These are phyloP conservation scores for Paecilomyces niveus DNA, from an alignment of 2,329 filamentous ascomycete species.

Conservation along the genomic window DNA sequence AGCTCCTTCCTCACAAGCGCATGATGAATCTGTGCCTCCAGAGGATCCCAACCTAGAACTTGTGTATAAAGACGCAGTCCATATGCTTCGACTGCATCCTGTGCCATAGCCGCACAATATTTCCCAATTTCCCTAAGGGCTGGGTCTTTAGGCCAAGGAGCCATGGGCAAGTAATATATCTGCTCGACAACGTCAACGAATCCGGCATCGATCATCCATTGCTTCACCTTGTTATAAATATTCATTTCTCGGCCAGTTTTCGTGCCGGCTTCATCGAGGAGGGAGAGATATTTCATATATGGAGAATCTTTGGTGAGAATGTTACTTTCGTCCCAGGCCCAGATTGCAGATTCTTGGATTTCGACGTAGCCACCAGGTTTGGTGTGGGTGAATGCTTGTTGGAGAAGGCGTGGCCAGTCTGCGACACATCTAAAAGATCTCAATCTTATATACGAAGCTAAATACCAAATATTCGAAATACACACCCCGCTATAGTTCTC, in stretches of 20 bases:
- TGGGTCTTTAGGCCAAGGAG: slow-evolving; percentile 12
- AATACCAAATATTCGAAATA: neutral
- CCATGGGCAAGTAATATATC: slow-evolving; percentile 10
- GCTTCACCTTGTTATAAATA: neutral
- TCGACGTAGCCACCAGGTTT: neutral
- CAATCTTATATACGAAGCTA: neutral
- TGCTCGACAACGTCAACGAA: slow-evolving; percentile 10
- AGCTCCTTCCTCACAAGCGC: slow-evolving; percentile 11
- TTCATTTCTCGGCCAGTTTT: neutral
- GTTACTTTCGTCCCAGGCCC: neutral
- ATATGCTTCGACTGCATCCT: slow-evolving; percentile 14
- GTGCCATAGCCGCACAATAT: slow-evolving; percentile 10
- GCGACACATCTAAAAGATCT: neutral
- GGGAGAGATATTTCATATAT: neutral
- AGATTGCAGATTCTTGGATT: neutral
- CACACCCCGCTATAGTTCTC: neutral
- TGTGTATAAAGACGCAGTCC: slow-evolving; percentile 12
- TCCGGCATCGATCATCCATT: neutral
- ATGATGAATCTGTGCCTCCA: slow-evolving; percentile 12
- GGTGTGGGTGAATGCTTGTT: neutral
- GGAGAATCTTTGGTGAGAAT: neutral
- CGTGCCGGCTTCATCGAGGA: neutral
- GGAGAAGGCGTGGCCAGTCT: neutral
- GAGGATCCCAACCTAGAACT: slow-evolving; percentile 11
- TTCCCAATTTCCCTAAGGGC: slow-evolving; percentile 10